These are phyloP conservation scores for Penicillium crustosum DNA, from an alignment of 2,329 filamentous ascomycete species.

Conservation along the genomic window DNA sequence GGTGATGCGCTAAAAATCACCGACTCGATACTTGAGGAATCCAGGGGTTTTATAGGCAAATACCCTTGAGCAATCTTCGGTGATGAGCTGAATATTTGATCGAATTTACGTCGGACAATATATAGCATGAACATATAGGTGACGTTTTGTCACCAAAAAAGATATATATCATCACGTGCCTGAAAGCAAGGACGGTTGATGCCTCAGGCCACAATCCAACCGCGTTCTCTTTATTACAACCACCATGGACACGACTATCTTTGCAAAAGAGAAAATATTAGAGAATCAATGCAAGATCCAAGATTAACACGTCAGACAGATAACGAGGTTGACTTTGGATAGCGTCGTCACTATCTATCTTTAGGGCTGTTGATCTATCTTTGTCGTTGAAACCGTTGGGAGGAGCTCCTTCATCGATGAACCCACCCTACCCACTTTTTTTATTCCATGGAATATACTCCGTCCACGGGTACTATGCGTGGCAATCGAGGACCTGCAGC, in stretches of 20 bases:
- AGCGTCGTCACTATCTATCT: not conserved
- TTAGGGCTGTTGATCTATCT: not conserved
- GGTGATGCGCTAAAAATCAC: not conserved
- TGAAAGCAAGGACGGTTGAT: not conserved
- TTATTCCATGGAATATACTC: not conserved
- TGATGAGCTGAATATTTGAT: not conserved
- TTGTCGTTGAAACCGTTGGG: not conserved
- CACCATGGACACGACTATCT: not conserved
- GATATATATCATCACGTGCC: not conserved
- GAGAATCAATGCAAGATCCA: not conserved
- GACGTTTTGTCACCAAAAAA: not conserved
- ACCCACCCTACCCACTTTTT: not conserved
- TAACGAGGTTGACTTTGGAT: not conserved
- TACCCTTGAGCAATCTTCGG: not conserved
- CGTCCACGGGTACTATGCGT: not conserved
- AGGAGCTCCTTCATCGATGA: not conserved
- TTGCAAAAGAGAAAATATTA: not conserved
- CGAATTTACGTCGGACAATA: not conserved
- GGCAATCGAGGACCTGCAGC: not conserved
- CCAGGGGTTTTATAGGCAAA: not conserved
- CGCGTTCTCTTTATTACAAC: not conserved
- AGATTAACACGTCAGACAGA: not conserved
- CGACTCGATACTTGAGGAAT: not conserved
- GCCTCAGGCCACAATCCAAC: not conserved
- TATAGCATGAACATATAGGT: not conserved